Evolutionary conservation across 345 rosid genomes (phyloP).

Genomic region (Salix arbutifolia): DNA sequence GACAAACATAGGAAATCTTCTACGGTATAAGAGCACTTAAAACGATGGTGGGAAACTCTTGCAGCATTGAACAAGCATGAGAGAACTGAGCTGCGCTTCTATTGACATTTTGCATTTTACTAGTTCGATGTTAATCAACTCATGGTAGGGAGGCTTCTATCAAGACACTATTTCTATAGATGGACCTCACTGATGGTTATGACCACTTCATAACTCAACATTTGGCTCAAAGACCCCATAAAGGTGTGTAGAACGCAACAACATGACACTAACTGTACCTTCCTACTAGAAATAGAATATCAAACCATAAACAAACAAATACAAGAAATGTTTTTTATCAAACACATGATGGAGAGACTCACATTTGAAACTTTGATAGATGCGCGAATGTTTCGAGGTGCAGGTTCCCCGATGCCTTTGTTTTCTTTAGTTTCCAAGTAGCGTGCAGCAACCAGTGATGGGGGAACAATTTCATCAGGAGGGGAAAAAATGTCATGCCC

Average conservation of each 20-base stretch:
- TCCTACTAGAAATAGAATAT: neutral
- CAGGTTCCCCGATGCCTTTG: slow-evolving; percentile 61
- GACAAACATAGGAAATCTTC: neutral
- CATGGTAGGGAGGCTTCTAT: neutral
- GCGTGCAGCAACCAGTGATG: slow-evolving; percentile 50
- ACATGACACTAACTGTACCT: neutral
- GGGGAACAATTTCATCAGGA: slow-evolving; percentile 84
- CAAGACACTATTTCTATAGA: neutral
- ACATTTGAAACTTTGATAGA: slow-evolving; percentile 28
- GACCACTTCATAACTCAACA: neutral
- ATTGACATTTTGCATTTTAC: neutral
- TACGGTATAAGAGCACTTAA: neutral
- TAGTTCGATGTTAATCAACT: neutral
- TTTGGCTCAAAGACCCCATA: neutral
- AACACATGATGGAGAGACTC: slow-evolving; percentile 4
- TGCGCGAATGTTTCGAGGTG: slow-evolving; percentile 32
- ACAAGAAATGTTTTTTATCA: neutral
- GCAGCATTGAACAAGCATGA: neutral
- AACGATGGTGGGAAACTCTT: neutral
- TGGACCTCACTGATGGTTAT: neutral
- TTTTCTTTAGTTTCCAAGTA: slow-evolving; percentile 65
- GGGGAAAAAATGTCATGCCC: slow-evolving; percentile 95
- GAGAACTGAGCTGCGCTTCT: neutral
- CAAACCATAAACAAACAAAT: neutral
- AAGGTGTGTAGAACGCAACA: neutral